Evolutionary conservation across 1,284 basidiomycete species (phyloP).

Genomic region (Marasmius oreades): DNA sequence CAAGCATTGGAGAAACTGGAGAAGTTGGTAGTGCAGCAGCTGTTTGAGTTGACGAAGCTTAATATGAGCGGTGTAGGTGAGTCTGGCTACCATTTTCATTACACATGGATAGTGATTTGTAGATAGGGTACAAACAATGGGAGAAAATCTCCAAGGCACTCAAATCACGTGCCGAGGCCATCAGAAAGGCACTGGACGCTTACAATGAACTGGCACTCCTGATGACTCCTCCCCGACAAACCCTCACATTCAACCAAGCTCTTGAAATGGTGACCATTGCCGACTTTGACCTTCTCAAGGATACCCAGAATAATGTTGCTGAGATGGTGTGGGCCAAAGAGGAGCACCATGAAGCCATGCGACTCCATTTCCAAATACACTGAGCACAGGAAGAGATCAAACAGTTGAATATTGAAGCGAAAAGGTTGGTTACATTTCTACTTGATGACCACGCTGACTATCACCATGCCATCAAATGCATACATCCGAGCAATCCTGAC

Average conservation of each 20-base stretch:
- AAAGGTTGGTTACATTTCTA: constrained; percentile 26
- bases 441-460: constrained; percentile 20
- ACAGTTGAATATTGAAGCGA: constrained; percentile 30
- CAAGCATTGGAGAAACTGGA: constrained; percentile 20
- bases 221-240: constrained; percentile 18
- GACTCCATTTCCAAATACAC: constrained; percentile 23
- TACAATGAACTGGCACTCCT: constrained; percentile 24
- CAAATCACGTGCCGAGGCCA: constrained; percentile 20
- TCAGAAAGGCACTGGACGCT: constrained; percentile 21
- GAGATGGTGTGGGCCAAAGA: constrained; percentile 26
- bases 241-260: constrained; percentile 27
- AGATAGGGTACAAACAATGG: constrained; percentile 25
- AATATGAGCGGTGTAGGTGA: constrained; percentile 1
- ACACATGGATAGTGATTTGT: not conserved
- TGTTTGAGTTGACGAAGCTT: constrained; percentile 21
- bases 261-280: constrained; percentile 26
- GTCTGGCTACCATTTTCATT: not conserved
- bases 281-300: constrained; percentile 33
- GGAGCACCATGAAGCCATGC: constrained; percentile 19
- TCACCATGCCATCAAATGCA: not conserved
- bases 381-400: no score
- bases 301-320: constrained; percentile 25
- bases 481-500: not conserved
- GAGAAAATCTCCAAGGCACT: constrained; percentile 25
- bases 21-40: constrained; percentile 19